Conservation (phyloP, 1,139 yeast species). For the Yueomyces sp. region DNA sequence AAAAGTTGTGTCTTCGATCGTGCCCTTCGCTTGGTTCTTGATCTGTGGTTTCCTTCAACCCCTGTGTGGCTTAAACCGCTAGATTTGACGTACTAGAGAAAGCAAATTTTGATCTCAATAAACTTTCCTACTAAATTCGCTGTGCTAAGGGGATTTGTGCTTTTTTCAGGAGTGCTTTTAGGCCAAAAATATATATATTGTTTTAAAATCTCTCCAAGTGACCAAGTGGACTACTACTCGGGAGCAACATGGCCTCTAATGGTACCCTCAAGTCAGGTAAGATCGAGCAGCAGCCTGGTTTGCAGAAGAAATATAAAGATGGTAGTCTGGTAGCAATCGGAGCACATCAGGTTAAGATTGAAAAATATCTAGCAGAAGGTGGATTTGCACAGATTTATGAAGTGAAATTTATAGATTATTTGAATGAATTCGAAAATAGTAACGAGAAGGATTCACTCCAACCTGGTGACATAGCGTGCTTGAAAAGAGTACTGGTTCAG, state of each 20-base stretch:
- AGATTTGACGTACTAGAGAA: too few species aligned
- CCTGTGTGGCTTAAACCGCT: too few species aligned
- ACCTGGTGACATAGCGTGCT: conserved; percentile 41
- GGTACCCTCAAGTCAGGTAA: background rate
- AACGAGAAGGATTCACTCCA: conserved; percentile 6
- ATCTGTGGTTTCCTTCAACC: too few species aligned
- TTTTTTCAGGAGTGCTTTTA: too few species aligned
- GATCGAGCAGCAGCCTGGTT: background rate
- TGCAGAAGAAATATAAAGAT: conserved; percentile 18
- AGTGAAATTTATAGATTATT: conserved; percentile 28
- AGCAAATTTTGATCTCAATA: too few species aligned
- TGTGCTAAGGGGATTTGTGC: too few species aligned
- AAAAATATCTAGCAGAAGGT: conserved; percentile 52
- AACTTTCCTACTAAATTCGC: too few species aligned
- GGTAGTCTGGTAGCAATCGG: conserved; percentile 58
- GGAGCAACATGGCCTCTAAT: background rate
- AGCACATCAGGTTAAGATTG: conserved; percentile 43
- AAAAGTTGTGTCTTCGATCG: too few species aligned
- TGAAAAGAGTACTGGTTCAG: conserved; percentile 66
- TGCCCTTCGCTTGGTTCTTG: too few species aligned
- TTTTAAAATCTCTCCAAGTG: too few species aligned
- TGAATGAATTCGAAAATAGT: conserved; percentile 14
- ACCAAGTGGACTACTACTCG: background rate
- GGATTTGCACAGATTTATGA: conserved; percentile 75
- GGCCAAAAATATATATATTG: too few species aligned